Evolutionary conservation across 345 rosid species (phyloP).

Genomic region (Melaleuca quinquenervia): DNA sequence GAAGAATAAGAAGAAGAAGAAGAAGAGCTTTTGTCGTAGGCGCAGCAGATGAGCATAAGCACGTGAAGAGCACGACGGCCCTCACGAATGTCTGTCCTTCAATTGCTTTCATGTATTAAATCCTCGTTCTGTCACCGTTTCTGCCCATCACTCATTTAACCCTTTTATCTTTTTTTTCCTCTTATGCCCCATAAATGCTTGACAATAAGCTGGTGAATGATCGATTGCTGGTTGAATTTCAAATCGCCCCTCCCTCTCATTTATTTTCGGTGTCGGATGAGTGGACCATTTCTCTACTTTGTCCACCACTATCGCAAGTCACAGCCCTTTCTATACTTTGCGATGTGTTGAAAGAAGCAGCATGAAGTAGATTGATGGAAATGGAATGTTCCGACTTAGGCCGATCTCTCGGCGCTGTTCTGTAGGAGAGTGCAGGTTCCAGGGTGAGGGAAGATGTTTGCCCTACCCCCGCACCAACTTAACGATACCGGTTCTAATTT

Average conservation of each 20-base stretch:
- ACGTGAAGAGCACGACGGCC: constrained; percentile 24
- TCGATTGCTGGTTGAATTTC: not conserved
- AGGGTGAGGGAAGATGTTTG: not conserved
- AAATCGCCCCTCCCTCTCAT: not conserved
- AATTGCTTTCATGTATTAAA: not conserved
- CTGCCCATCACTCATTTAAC: not conserved
- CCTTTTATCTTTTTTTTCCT: not conserved
- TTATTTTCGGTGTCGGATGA: not conserved
- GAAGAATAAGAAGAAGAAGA: not conserved
- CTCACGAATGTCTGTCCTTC: constrained; percentile 30
- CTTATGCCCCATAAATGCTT: not conserved
- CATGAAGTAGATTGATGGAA: not conserved
- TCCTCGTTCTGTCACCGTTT: not conserved
- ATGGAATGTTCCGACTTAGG: not conserved
- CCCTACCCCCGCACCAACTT: not conserved
- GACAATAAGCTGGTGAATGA: not conserved
- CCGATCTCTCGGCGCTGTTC: not conserved
- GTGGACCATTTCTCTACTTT: not conserved
- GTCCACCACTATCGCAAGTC: not conserved
- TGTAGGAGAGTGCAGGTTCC: not conserved
- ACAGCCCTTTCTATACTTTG: not conserved
- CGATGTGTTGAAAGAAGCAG: not conserved
- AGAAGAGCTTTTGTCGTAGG: not conserved
- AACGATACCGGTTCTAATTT: not conserved
- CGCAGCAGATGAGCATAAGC: not conserved